phyloP scores from a whole-genome alignment of 164 flowering plant species.

The Platanus orientalis region DNA sequence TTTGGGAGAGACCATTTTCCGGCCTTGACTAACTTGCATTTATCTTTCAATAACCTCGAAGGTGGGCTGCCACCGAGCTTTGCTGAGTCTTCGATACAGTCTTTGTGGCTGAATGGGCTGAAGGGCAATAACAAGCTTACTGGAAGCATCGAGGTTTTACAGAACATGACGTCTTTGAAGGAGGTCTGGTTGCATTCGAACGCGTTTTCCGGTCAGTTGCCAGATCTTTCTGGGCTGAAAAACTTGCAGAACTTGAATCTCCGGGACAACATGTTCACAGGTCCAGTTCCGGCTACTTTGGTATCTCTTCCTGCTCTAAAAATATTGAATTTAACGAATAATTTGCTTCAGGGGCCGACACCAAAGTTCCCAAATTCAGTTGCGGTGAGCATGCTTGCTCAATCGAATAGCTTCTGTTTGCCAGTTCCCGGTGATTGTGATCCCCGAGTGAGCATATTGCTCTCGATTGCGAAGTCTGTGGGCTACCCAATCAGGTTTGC shows the following conservation, averaged over 20 bases:
- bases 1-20: conserved; percentile 46
- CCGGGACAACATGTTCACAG: conserved; percentile 75
- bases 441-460: conserved; percentile 44
- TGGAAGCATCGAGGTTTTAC: conserved; percentile 59
- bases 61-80: conserved; percentile 64
- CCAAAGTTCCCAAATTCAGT: conserved; percentile 52
- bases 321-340: conserved; percentile 67
- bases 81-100: conserved; percentile 47
- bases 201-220: conserved; percentile 74
- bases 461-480: conserved; percentile 54
- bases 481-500: conserved; percentile 64
- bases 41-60: conserved; percentile 54
- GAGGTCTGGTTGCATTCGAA: conserved; percentile 81
- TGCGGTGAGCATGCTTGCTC: conserved; percentile 34
- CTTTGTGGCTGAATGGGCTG: conserved; percentile 90
- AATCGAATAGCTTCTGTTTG: conserved; percentile 47
- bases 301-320: conserved; percentile 36
- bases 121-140: conserved; percentile 39
- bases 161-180: conserved; percentile 65
- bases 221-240: conserved; percentile 57
- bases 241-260: conserved; percentile 44
- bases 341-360: conserved; percentile 78
- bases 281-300: conserved; percentile 66
- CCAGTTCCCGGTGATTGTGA: too few relatives aligned
- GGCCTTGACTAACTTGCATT: conserved; percentile 47